Evolutionary conservation across 129 eudicot species (phyloP), one percentile per base, ranked within the genome.

Genomic region (Glebionis coronaria): DNA sequence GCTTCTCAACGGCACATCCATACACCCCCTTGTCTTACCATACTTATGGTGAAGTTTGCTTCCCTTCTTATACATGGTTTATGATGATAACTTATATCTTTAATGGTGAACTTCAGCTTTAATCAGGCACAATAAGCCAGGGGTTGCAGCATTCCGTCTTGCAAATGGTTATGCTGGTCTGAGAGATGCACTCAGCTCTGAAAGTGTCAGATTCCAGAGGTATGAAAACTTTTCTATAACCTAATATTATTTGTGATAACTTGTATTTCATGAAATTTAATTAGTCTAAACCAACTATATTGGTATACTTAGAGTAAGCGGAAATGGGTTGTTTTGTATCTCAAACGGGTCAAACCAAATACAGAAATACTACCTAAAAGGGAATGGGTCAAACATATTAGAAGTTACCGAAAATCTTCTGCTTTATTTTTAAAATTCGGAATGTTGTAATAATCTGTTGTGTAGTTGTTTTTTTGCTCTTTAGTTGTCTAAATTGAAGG

Each of bases 191-290:
- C 72, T 93, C 23, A 83, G 92, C 63, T 80, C 96, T 18, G 96
- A 88, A 56, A 78, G 50, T 65, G 88, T 82, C n/a, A 74, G 96
- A 81, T 88, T 88, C 67, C 98, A 93, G 67, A 93, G 98, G 98
- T 93, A 84, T 56, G 0, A 12, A 35, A 35, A 44, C 44, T 14
- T 61, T 15, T 29, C 31, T 57, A 11, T 29, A 44, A 73, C 35
- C 10, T 60, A 5, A 4, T 23, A 29, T 59, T 10, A 14, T 25
- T 28, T 23, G 56, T 73, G 50, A 16, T 0, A 56, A 29, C 44
- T 65, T 57, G 23, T 13, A 29, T 31, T 62, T 35, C 12, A 53
- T 5, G 13, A 12, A 18, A 9, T 31, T 14, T 12, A 9, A 5
- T 16, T 13, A 1, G 44, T 28, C 42, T 8, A 6, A 35, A 35